Evolutionary conservation across 2,329 filamentous ascomycete species (phyloP).

Genomic region (Fusarium nematophilum): DNA sequence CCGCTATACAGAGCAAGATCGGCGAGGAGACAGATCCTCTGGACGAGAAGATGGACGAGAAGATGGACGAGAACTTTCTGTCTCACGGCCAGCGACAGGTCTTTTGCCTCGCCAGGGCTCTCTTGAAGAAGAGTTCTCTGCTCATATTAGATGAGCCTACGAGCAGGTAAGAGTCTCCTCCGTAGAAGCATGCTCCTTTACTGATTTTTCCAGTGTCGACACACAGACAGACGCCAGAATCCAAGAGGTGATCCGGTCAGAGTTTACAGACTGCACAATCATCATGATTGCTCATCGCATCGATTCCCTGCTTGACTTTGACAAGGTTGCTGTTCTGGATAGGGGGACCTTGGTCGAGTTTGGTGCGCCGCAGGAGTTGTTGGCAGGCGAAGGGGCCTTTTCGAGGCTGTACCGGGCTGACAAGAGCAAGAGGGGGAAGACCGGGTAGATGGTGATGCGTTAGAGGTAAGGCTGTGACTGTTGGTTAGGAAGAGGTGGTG

Average conservation of each 20-base stretch:
- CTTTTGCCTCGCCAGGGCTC: conserved; percentile 47
- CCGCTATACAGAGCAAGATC: conserved; percentile 53
- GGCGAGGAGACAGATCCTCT: conserved; percentile 47
- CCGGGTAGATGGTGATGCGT: too few species aligned
- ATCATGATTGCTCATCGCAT: conserved; percentile 51
- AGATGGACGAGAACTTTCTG: conserved; percentile 51
- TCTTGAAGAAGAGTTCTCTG: conserved; percentile 43
- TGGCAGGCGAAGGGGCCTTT: conserved; percentile 40
- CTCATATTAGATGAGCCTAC: conserved; percentile 54
- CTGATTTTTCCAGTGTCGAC: conserved; percentile 42
- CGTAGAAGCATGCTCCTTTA: neutral
- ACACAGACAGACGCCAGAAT: conserved; percentile 45
- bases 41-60: conserved; percentile 49
- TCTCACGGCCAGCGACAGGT: conserved; percentile 50
- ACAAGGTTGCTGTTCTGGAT: conserved; percentile 48
- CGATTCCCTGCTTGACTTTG: conserved; percentile 49
- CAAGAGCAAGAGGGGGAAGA: conserved; percentile 23
- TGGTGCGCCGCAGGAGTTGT: conserved; percentile 40
- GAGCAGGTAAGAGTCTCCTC: conserved; percentile 44
- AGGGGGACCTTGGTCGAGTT: conserved; percentile 45
- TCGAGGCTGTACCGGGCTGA: conserved; percentile 39
- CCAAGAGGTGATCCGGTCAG: conserved; percentile 44
- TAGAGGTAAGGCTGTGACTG: neutral
- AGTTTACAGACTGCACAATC: conserved; percentile 47
- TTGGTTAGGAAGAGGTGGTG: neutral